These are phyloP conservation scores for Leccinum olivaceopallidum DNA, from an alignment of 768 basidiomycete species.

Conservation along the genomic window DNA sequence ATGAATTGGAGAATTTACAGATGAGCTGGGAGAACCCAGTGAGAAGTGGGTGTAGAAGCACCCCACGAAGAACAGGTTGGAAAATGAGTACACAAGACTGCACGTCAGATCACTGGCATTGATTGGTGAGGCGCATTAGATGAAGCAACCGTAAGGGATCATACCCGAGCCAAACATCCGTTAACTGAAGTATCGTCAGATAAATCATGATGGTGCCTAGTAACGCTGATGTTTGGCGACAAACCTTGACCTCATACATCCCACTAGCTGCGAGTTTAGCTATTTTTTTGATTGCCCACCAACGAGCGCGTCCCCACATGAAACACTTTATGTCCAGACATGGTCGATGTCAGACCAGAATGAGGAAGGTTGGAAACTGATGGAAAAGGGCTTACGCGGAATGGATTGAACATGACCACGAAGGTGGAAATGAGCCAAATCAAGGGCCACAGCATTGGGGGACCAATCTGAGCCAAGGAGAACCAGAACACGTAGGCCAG, in stretches of 20 bases:
- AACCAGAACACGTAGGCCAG: conserved; percentile 84
- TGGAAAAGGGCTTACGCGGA: conserved; percentile 48
- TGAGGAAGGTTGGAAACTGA: background rate
- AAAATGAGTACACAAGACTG: conserved; percentile 73
- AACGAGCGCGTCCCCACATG: conserved; percentile 44
- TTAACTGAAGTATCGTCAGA: conserved; percentile 48
- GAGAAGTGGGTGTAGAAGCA: conserved; percentile 59
- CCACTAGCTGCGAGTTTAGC: conserved; percentile 71
- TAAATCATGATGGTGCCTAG: background rate
- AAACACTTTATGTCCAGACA: conserved; percentile 47
- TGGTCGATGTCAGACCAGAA: background rate
- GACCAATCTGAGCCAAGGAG: conserved; percentile 69
- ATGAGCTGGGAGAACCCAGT: background rate
- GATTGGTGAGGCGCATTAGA: conserved; percentile 8
- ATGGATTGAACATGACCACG: conserved; percentile 70
- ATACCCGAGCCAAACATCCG: conserved; percentile 90
- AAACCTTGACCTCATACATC: conserved; percentile 70
- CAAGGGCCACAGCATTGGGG: conserved; percentile 77
- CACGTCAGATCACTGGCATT: conserved; percentile 72
- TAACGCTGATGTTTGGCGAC: background rate
- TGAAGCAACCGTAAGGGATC: conserved; percentile 16
- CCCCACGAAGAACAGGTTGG: conserved; percentile 69
- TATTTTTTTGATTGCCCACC: conserved; percentile 75
- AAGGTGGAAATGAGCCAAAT: conserved; percentile 73
- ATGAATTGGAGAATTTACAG: background rate